Conservation (phyloP, 177 flowering plant species). For the Vitis hybrid region DNA sequence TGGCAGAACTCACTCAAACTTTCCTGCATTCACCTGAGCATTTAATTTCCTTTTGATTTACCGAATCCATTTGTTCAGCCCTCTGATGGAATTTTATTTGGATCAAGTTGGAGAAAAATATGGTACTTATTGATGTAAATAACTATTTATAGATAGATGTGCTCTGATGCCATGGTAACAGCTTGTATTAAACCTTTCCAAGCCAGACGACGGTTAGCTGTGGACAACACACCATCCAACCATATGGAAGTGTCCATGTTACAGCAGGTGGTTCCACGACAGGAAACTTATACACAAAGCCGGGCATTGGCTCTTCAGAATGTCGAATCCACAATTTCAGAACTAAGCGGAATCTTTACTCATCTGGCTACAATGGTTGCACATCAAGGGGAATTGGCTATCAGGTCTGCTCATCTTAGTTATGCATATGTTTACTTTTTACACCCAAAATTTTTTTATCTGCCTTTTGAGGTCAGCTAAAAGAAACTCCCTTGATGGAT, state of each 20-base stretch:
- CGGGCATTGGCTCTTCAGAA: constrained; percentile 77
- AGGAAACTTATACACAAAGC: constrained; percentile 54
- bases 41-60: too few relatives aligned
- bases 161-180: constrained; percentile 10
- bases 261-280: constrained; percentile 81
- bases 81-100: too few relatives aligned
- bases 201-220: constrained; percentile 70
- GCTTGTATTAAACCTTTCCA: constrained; percentile 12
- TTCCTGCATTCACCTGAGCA: too few relatives aligned
- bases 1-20: too few relatives aligned
- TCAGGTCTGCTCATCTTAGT: constrained; percentile 54
- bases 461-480: neutral
- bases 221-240: constrained; percentile 58
- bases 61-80: too few relatives aligned
- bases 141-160: neutral
- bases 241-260: constrained; percentile 76
- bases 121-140: neutral
- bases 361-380: constrained; percentile 91
- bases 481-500: neutral
- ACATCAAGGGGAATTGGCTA: constrained; percentile 89
- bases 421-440: neutral
- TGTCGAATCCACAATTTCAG: constrained; percentile 90
- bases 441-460: neutral
- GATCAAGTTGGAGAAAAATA: neutral
- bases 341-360: constrained; percentile 81